A percentile compares a stretch with the other conserved stretches of the same genome.
Evolutionary conservation across 306 rosid species (phyloP).

Genomic region (Macrotyloma uniflorum): DNA sequence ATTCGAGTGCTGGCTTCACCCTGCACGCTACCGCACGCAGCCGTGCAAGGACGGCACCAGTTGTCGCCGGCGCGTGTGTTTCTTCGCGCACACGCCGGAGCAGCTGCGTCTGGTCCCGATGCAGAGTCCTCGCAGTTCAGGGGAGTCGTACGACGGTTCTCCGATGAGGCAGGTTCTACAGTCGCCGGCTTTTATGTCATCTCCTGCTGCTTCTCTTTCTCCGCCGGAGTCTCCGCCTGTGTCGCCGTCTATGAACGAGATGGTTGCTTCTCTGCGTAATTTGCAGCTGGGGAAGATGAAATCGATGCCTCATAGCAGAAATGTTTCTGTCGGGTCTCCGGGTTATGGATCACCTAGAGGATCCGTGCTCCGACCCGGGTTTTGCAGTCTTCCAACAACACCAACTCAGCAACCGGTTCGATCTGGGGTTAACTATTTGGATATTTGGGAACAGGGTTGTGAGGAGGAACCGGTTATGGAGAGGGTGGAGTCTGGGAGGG

Average conservation of each 20-base stretch:
- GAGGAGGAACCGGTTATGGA: conserved; percentile 92
- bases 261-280: conserved; percentile 69
- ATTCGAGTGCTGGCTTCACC: conserved; percentile 98
- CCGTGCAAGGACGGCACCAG: conserved; percentile 93
- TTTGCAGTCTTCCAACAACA: conserved; percentile 69
- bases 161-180: conserved; percentile 52
- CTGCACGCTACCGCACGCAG: conserved; percentile 94
- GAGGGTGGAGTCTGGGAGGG: conserved; percentile 92
- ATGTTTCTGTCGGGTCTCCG: conserved; percentile 55
- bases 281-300: conserved; percentile 75
- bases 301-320: conserved; percentile 61
- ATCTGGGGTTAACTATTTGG: conserved; percentile 45
- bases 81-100: conserved; percentile 94
- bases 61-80: conserved; percentile 82
- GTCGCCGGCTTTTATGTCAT: conserved; percentile 47
- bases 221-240: conserved; percentile 74
- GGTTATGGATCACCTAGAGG: conserved; percentile 71
- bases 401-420: conserved; percentile 69
- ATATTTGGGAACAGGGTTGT: conserved; percentile 50
- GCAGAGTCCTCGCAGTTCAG: conserved; percentile 63
- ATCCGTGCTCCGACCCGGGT: conserved; percentile 73
- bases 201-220: conserved; percentile 52
- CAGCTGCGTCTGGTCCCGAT: conserved; percentile 78
- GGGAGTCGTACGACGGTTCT: conserved; percentile 76
- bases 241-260: conserved; percentile 69